Base-by-base conservation (phyloP, 2,329 filamentous ascomycete species). In the Chaetomium sp. region DNA sequence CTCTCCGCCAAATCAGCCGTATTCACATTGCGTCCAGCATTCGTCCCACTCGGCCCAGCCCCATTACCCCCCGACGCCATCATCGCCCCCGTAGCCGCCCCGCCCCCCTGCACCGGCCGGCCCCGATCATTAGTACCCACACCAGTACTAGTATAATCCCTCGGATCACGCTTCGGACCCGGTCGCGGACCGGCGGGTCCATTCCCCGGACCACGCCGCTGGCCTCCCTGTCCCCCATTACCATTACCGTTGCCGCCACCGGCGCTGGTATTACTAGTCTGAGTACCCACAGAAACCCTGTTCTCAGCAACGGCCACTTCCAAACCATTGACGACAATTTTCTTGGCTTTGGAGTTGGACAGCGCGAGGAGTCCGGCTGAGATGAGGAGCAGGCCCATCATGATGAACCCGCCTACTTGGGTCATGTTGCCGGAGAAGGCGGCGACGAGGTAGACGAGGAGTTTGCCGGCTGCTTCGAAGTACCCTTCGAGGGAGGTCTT, bases 371-470 rank as follows among this genome's bases (percentile, higher is more conserved):
- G 59, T 0, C 71, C 79, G 0, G 78, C 79, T 32, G 77, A 80
- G n/a, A 71, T 53, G 9, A 85, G 66, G 49, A 85, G 65, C 50
- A 84, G 67, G 0, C 68, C 67, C 59, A 82, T 72, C 41, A 85
- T 70, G 3, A 79, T 68, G 8, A 82, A 66, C 38, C 78, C 74
- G 3, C 80, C 80, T 0, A 71, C 71, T 63, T 80, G 75, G 0
- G 74, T 75, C 55, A 81, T 75, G 65, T 84, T 84, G 9, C 76
- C 78, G 55, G 77, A 76, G 19, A 84, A 66, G 1, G 77, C 75
- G 5, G 79, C 80, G 44, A 78, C 77, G 3, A 82, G 62, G 63
- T 82, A 86, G 4, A 85, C 80, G 54, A 81, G 70, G 47, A 85
- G 61, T 60, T 81, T 84, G 8, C 80, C 76, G 0, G 70, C 64